Evolutionary conservation across 2,329 filamentous ascomycete species (phyloP).

Genomic region (Tolypocladium sp.): DNA sequence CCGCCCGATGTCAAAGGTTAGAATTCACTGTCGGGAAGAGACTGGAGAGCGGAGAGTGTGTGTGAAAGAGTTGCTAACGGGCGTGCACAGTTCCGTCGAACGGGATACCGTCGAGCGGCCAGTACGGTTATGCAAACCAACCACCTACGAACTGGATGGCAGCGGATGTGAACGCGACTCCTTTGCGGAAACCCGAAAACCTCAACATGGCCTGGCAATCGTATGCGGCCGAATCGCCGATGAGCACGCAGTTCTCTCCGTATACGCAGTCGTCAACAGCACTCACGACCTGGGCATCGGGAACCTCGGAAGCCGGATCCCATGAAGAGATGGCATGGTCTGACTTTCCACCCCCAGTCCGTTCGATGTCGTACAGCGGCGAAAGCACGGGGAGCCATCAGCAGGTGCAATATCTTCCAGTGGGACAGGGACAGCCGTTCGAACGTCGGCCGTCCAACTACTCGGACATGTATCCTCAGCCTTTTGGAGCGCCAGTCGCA

Average conservation of each 20-base stretch:
- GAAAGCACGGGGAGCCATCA: conserved; percentile 27
- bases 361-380: conserved; percentile 40
- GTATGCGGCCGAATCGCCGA: conserved; percentile 40
- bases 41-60: not conserved
- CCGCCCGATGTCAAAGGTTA: conserved; percentile 33
- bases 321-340: conserved; percentile 38
- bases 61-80: not conserved
- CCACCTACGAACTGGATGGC: conserved; percentile 34
- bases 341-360: conserved; percentile 28
- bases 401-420: conserved; percentile 28
- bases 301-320: conserved; percentile 23
- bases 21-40: conserved; percentile 10
- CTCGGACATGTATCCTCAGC: conserved; percentile 34
- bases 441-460: conserved; percentile 32
- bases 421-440: conserved; percentile 28
- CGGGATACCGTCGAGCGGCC: conserved; percentile 17
- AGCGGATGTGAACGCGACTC: conserved; percentile 27
- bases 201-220: conserved; percentile 37
- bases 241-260: conserved; percentile 40
- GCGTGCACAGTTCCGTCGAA: conserved; percentile 21
- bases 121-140: conserved; percentile 30
- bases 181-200: conserved; percentile 32
- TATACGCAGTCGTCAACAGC: conserved; percentile 33
- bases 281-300: conserved; percentile 32
- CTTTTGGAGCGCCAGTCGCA: conserved; percentile 25